Conservation (phyloP, 495 filamentous ascomycete species). For the Penicillium roqueforti region DNA sequence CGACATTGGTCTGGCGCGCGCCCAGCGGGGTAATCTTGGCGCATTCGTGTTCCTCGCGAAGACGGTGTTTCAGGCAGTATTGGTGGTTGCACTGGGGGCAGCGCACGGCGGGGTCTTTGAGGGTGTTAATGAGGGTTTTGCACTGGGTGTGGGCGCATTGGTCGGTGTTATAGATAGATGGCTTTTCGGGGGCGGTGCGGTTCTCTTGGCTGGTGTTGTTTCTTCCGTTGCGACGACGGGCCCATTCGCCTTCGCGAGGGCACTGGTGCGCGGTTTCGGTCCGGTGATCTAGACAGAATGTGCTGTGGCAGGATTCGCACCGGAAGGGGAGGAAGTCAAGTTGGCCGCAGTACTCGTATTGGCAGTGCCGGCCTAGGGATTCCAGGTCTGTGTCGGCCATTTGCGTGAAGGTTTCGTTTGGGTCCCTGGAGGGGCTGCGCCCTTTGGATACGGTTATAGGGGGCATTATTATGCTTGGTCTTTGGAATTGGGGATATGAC, state of each 20-base stretch:
- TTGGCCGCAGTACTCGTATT: conserved; percentile 83
- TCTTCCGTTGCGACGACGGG: conserved; percentile 52
- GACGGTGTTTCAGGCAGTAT: conserved; percentile 90
- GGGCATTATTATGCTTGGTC: conserved; percentile 20
- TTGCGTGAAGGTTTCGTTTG: conserved; percentile 44
- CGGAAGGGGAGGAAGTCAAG: conserved; percentile 96
- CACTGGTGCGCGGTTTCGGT: conserved; percentile 82
- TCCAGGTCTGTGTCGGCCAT: conserved; percentile 67
- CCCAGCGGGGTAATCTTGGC: conserved; percentile 63
- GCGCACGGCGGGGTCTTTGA: conserved; percentile 71
- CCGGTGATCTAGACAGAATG: conserved; percentile 93
- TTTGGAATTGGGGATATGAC: background rate
- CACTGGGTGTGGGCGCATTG: conserved; percentile 73
- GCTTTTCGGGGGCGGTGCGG: conserved; percentile 38
- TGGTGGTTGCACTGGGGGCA: conserved; percentile 74
- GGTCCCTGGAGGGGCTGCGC: conserved; percentile 4
- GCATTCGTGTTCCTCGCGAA: conserved; percentile 87
- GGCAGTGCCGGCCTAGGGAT: conserved; percentile 85
- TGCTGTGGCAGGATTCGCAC: conserved; percentile 82
- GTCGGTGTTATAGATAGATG: conserved; percentile 56
- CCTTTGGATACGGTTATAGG: conserved; percentile 32
- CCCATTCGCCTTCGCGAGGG: conserved; percentile 80
- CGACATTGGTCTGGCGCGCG: conserved; percentile 35
- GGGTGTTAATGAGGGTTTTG: conserved; percentile 81
- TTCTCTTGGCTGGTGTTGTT: conserved; percentile 16